A percentile compares a stretch with the other conserved stretches of the same genome.
Evolutionary conservation across 164 flowering plant genomes (phyloP).

Genomic region (Malania oleifera): DNA sequence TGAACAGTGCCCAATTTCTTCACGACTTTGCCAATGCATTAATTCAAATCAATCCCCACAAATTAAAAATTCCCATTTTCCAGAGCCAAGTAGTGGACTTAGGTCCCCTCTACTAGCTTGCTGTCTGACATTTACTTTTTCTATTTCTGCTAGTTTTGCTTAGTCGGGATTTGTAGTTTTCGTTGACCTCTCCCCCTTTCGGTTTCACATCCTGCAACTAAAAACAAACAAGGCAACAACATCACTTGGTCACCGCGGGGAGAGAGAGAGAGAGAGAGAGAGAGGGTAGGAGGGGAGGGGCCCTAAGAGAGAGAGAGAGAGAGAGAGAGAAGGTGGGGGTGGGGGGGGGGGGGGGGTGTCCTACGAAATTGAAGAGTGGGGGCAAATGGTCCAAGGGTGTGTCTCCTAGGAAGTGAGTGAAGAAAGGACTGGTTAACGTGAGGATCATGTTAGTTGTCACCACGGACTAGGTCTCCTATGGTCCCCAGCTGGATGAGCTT

Average conservation of each 20-base stretch:
- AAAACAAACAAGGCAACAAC: too few species aligned
- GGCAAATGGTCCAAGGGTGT: slow-evolving; percentile 22
- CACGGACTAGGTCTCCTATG: slow-evolving; percentile 14
- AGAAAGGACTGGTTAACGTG: slow-evolving; percentile 33
- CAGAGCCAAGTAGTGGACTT: background rate
- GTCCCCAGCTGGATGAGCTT: too few species aligned
- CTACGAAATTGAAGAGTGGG: slow-evolving; percentile 20
- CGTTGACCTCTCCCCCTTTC: slow-evolving; percentile 32
- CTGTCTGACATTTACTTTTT: slow-evolving; percentile 6
- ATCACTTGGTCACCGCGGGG: too few species aligned
- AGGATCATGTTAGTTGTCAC: slow-evolving; percentile 48
- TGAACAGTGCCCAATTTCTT: too few species aligned
- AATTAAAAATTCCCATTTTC: too few species aligned
- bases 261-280: too few species aligned
- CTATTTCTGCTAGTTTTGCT: background rate
- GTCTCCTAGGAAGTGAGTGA: slow-evolving; percentile 21
- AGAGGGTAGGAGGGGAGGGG: too few species aligned
- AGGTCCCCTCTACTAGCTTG: too few species aligned
- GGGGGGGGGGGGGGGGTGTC: slow-evolving; percentile 9
- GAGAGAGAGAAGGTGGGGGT: slow-evolving; percentile 1
- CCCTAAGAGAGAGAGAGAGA: slow-evolving; percentile 7
- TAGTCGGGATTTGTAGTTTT: slow-evolving; percentile 18
- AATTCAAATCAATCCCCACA: too few species aligned
- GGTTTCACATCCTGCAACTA: too few species aligned
- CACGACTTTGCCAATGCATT: too few species aligned